Evolutionary conservation across 1,139 yeast genomes (phyloP), one percentile per base, ranked within the genome.

Genomic region (Geotrichum siamense): DNA sequence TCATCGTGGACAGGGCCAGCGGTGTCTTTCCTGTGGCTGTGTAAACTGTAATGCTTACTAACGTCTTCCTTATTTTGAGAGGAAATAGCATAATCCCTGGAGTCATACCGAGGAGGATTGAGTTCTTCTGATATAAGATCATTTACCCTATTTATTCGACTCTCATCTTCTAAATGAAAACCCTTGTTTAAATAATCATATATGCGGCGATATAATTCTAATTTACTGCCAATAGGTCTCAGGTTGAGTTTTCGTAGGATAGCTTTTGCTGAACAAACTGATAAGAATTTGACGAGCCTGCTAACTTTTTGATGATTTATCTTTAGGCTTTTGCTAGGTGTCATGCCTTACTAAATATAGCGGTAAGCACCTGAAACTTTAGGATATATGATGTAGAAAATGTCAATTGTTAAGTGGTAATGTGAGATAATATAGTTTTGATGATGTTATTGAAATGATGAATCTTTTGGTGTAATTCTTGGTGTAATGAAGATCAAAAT

Each of bases 161-260:
- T 31, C 13, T 22, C 27, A 38, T 38, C 39, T 16, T 19, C 17
- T 17, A 36, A 13, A 3, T 40, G 41, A 15, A 40, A 35, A 10
- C 44, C 47, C 6, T 36, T 37, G 3, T 33, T 20, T 16, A 53
- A 50, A 37, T 45, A 53, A 19, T 40, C 48, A 10, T 30, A 26
- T 6, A 64, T 43, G 3, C 68, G 54, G 29, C 52, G 51, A 39
- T 54, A 57, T 12, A 62, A 56, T 17, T 43, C 56, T 13, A 51
- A 50, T 47, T 65, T 65, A n/a, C 56, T 48, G 12, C 70, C 70
- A 4, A 53, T 45, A 16, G 47, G 35, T 5, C 54, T 25, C 38
- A 61, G 45, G 5, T 49, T 42, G 9, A 54, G 44, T 10, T 36
- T 40, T 20, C 55, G 45, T 9, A 62, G 55, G 13, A 62, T 51